Evolutionary conservation across 169 alveolate species (phyloP).

Genomic region (Plasmodium sp.): DNA sequence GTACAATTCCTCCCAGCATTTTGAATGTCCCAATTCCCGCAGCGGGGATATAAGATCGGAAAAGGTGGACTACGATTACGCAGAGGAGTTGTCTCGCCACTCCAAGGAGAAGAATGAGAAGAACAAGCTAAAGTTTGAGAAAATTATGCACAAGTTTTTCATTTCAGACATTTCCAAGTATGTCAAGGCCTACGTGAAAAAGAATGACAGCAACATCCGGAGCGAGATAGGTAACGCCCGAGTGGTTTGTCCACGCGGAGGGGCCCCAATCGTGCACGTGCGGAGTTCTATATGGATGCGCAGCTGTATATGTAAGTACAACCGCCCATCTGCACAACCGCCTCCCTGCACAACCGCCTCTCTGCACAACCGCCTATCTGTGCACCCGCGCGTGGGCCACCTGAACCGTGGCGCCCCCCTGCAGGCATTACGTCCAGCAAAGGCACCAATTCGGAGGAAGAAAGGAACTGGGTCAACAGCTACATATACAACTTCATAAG

Average conservation of each 20-base stretch:
- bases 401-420: neutral
- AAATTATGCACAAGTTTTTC: slow-evolving; percentile 54
- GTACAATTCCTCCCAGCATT: neutral
- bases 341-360: neutral
- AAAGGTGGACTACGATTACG: slow-evolving; percentile 49
- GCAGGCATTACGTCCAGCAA: slow-evolving; percentile 44
- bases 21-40: neutral
- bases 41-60: slow-evolving; percentile 1
- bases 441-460: slow-evolving; percentile 42
- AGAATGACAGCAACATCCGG: slow-evolving; percentile 48
- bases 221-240: slow-evolving; percentile 54
- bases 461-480: slow-evolving; percentile 54
- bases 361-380: neutral
- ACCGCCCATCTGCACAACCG: neutral
- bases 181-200: slow-evolving; percentile 60
- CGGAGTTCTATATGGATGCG: neutral
- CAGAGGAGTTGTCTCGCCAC: slow-evolving; percentile 5
- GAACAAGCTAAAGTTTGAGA: slow-evolving; percentile 55
- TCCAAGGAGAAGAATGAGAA: slow-evolving; percentile 39
- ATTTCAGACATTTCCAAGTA: slow-evolving; percentile 67
- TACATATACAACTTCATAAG: slow-evolving; percentile 66
- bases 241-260: neutral
- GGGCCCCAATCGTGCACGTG: neutral
- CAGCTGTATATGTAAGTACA: neutral
- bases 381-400: neutral